Evolutionary conservation across 2,329 filamentous ascomycete species (phyloP), one percentile per base, ranked within the genome.

Genomic region (Emergomyces orientalis): DNA sequence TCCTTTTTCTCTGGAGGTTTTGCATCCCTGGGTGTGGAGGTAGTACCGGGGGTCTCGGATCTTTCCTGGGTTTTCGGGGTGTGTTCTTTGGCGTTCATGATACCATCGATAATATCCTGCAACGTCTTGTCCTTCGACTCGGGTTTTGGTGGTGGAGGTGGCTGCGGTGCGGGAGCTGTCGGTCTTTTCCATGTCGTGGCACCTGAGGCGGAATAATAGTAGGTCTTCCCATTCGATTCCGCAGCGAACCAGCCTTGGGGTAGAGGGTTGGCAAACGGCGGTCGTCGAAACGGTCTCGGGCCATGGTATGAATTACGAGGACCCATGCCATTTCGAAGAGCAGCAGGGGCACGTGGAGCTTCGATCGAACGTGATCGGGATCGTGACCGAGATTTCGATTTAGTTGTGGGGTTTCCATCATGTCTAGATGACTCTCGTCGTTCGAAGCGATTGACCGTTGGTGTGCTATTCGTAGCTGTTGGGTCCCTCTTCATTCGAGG

Each of bases 161-260:
- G 80, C 54, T 90, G 85, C 27, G 84, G 79, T 7, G 88, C 86
- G 25, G 91, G 85, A 58, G 82, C 80, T 1, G 85, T 89, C 17
- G 93, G 94, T 63, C 86, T 81, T 65, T 86, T 83, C 92, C 93
- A 97, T 39, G 90, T 93, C 4, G 89, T 91, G 59, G 82, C 81
- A 25, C 91, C 91, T 43, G 81, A 83, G 65, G 86, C 85, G 65
- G 87, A 90, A 75, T 97, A 97, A 74, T 91, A 97, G 75, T 97
- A 97, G 19, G 84, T 84, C 62, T 85, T 85, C 0, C 91, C 90
- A 57, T 85, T 84, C 65, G 91, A 88, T 51, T 84, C 86, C 27
- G 91, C 86, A 59, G 88, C 80, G 71, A 88, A 95, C 93, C 93
- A 97, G 45, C 92, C 93, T n/a, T 82, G 75, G 5, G 93, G 92